A percentile compares a stretch with the other conserved stretches of the same genome.
Evolutionary conservation across 2,329 filamentous ascomycete species (phyloP).

Genomic region (Scedosporium aurantiacum): DNA sequence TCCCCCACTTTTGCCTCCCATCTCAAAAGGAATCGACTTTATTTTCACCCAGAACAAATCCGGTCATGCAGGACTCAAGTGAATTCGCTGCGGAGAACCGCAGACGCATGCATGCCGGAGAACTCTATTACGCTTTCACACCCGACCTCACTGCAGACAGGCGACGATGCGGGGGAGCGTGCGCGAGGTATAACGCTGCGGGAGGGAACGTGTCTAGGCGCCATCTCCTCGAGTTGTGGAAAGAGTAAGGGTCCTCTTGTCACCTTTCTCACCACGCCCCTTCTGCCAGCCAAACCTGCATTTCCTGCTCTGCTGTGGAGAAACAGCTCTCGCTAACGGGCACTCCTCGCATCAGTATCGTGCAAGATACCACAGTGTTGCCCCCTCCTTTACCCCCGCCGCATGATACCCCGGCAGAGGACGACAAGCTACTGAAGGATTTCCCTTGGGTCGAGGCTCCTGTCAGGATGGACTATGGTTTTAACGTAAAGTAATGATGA

Average conservation of each 20-base stretch:
- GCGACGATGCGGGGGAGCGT: conserved; percentile 50
- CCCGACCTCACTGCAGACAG: conserved; percentile 55
- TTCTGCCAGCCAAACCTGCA: neutral
- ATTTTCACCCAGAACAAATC: too few relatives aligned
- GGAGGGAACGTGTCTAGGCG: conserved; percentile 46
- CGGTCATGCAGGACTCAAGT: conserved; percentile 1
- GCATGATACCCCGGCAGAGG: conserved; percentile 36
- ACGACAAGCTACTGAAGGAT: conserved; percentile 52
- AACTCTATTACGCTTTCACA: conserved; percentile 65
- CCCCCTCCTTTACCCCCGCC: conserved; percentile 49
- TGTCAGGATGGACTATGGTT: conserved; percentile 66
- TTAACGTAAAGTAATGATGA: conserved; percentile 47
- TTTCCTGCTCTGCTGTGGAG: neutral
- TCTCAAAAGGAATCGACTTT: conserved; percentile 1
- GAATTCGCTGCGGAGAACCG: conserved; percentile 28
- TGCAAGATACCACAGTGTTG: conserved; percentile 49
- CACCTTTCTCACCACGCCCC: neutral
- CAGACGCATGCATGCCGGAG: conserved; percentile 50
- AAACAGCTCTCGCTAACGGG: neutral
- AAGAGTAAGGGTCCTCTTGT: conserved; percentile 46
- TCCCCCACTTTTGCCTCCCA: too few relatives aligned
- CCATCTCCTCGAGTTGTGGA: conserved; percentile 55
- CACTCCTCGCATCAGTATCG: conserved; percentile 29
- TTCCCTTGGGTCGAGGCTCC: conserved; percentile 61
- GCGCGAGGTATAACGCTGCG: conserved; percentile 51